Percentiles rank a stretch among this genome's conserved stretches.
Evolutionary conservation across 805 yeast species (phyloP).

Genomic region (Saccharomycopsis fibuligera): DNA sequence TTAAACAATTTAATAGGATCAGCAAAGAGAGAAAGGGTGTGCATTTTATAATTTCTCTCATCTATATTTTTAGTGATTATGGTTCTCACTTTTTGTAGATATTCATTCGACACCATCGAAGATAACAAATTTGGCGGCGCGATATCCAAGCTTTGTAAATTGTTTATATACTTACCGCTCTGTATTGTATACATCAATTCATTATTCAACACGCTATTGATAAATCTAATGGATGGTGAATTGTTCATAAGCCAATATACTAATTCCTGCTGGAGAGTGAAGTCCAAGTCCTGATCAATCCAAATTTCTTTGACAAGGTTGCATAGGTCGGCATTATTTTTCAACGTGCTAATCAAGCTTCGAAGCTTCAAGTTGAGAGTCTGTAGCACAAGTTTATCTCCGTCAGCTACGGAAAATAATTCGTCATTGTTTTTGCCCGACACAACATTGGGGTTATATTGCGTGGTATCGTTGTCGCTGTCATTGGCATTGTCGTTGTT

Average conservation of each 20-base stretch:
- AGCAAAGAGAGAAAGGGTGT: conserved; percentile 1
- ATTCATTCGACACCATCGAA: conserved; percentile 1
- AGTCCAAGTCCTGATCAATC: conserved; percentile 13
- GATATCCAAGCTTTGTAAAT: conserved; percentile 1
- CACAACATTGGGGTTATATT: too few species aligned
- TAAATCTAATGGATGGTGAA: not conserved
- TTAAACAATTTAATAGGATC: conserved; percentile 7
- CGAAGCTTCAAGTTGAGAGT: too few species aligned
- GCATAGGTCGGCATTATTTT: too few species aligned
- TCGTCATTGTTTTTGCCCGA: not conserved
- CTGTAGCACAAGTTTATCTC: not conserved
- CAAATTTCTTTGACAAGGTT: conserved; percentile 14
- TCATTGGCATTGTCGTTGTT: too few species aligned
- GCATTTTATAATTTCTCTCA: not conserved
- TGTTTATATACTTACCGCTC: not conserved
- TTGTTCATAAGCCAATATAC: not conserved
- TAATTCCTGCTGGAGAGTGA: conserved; percentile 3
- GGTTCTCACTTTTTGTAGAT: not conserved
- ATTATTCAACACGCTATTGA: conserved; percentile 1
- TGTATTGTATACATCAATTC: not conserved
- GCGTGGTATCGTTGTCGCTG: too few species aligned
- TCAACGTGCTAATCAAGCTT: too few species aligned
- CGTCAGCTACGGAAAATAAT: not conserved
- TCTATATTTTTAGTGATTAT: not conserved
- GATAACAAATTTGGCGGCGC: conserved; percentile 1